A percentile compares a stretch with the other conserved stretches of the same genome.
Evolutionary conservation across 2,329 filamentous ascomycete species (phyloP).

Genomic region (Hymenoscyphus fructigenus): DNA sequence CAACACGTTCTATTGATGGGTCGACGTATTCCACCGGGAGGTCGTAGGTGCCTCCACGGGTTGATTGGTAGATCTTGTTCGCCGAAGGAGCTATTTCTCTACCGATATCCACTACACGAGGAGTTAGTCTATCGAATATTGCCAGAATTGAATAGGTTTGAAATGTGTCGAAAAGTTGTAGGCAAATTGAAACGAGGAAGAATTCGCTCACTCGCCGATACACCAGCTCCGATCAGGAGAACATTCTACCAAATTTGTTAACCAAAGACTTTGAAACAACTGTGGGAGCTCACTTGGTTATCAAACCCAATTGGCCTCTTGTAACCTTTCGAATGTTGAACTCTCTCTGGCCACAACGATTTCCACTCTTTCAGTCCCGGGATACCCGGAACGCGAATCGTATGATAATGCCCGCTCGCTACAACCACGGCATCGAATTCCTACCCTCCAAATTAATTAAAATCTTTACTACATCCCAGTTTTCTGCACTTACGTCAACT

Average conservation of each 20-base stretch:
- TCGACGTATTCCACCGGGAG: conserved; percentile 26
- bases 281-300: conserved; percentile 40
- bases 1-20: conserved; percentile 20
- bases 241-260: conserved; percentile 41
- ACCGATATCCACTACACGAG: conserved; percentile 36
- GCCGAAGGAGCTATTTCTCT: conserved; percentile 27
- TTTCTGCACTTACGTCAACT: conserved; percentile 16
- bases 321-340: conserved; percentile 73
- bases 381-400: conserved; percentile 61
- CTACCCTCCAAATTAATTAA: conserved; percentile 11
- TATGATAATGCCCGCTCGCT: conserved; percentile 65
- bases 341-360: conserved; percentile 46
- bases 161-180: background rate
- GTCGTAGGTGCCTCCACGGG: conserved; percentile 28
- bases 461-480: background rate
- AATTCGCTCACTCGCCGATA: background rate
- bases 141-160: background rate
- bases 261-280: background rate
- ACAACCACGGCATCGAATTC: conserved; percentile 65
- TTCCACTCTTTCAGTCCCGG: conserved; percentile 60
- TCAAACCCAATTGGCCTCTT: conserved; percentile 58
- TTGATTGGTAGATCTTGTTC: conserved; percentile 31
- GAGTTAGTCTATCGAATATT: background rate
- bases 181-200: background rate
- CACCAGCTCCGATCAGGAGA: conserved; percentile 50